Percentiles rank a stretch among this genome's conserved stretches.
These are phyloP conservation scores for Neonectria hederae DNA, from an alignment of 2,329 filamentous ascomycete species.

Conservation along the genomic window DNA sequence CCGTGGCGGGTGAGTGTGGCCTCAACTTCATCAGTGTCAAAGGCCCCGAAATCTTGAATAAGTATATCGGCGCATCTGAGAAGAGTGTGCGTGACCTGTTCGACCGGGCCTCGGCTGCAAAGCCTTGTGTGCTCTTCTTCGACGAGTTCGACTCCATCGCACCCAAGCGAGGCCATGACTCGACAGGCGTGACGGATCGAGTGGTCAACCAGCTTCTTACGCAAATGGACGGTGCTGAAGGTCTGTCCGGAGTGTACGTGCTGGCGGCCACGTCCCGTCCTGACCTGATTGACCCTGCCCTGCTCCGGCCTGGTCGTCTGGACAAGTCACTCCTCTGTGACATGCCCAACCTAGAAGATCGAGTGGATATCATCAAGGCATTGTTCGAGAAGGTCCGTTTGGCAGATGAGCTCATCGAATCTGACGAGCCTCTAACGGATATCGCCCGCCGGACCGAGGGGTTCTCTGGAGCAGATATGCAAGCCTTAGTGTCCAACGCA, in stretches of 20 bases:
- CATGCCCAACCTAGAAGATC: conserved; percentile 81
- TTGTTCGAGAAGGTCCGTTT: conserved; percentile 85
- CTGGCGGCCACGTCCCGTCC: conserved; percentile 93
- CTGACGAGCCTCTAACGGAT: conserved; percentile 69
- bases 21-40: conserved; percentile 99
- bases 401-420: conserved; percentile 69
- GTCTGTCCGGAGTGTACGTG: conserved; percentile 93
- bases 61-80: conserved; percentile 97
- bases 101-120: conserved; percentile 87
- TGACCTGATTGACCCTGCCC: conserved; percentile 92
- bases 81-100: conserved; percentile 97
- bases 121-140: conserved; percentile 96
- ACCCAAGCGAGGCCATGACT: conserved; percentile 95
- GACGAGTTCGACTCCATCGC: conserved; percentile 99
- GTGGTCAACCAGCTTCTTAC: conserved; percentile 98
- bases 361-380: conserved; percentile 87
- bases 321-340: conserved; percentile 95
- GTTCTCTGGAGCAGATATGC: conserved; percentile 92
- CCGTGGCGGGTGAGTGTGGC: conserved; percentile 96
- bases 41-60: conserved; percentile 97
- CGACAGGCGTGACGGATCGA: conserved; percentile 96
- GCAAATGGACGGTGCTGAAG: conserved; percentile 98
- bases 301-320: conserved; percentile 88
- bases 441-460: conserved; percentile 85
- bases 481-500: conserved; percentile 94